Base-by-base conservation (phyloP, 192 early-diverging fungal species). In the Podila epigama region DNA sequence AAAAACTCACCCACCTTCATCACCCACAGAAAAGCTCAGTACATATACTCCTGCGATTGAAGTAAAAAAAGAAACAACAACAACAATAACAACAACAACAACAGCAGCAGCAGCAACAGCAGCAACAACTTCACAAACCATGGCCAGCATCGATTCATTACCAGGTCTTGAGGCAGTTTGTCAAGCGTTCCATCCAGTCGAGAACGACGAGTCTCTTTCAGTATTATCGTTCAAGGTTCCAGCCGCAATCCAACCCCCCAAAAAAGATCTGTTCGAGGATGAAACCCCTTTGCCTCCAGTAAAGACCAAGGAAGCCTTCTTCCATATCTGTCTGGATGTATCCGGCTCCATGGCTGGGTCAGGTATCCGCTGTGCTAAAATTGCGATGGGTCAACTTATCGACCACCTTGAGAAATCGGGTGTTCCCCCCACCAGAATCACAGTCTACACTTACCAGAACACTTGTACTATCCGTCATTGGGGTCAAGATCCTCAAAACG, bases 301-400 rank as follows among this genome's bases (percentile, higher is more conserved):
- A 15, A 16, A 4, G 0, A 33, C 39, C 12, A 77, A 77, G 66
- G 60, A 77, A 34, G 61, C 65, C 0, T 77, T 48, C 16, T 77
- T 77, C 40, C 60, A 77, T 18, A 77, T 77, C 33, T 77, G 73
- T 31, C 66, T 77, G 5, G 73, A 77, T 54, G 29, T 53, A n/a
- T 81, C 70, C 16, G 81, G 77, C 8, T 83, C 81, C 1, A 83
- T 83, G 81, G 52, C 71, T 11, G 81, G 81, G 2, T 67, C 77
- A 2, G 71, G 67, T 7, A 52, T 83, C 34, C 16, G 8, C 11
- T 79, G 79, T 28, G 81, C 81, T 12, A 83, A 79, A 29, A 35
- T 20, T 7, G 77, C 81, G 2, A 79, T 83, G 61, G 55, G 63
- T 29, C 32, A 52, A 2, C 52, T 83, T 5, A 44, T 80, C 32